These are phyloP conservation scores for Spencermartinsiella ligniputridi DNA, from an alignment of 1,139 yeast species.

Conservation along the genomic window DNA sequence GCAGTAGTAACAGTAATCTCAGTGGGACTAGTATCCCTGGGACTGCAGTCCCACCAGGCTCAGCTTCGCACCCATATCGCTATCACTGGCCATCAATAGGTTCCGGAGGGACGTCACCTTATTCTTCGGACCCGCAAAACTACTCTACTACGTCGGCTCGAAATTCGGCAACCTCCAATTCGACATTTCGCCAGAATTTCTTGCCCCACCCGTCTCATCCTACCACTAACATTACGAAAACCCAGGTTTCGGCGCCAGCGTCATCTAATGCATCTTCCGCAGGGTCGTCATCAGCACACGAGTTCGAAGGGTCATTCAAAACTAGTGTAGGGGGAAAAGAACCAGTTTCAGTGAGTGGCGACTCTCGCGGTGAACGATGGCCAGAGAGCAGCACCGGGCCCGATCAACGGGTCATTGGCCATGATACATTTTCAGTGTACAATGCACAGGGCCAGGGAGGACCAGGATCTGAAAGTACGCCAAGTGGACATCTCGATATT, in stretches of 20 bases:
- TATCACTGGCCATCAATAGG: not conserved
- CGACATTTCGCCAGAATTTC: conserved; percentile 19
- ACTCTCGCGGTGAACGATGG: not conserved
- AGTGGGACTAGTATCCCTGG: not conserved
- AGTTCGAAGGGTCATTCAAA: conserved; percentile 1
- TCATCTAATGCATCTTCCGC: conserved; percentile 16
- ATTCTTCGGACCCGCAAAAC: conserved; percentile 16
- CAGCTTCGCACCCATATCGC: not conserved
- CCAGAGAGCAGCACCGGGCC: not conserved
- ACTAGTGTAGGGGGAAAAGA: not conserved
- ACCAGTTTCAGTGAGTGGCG: not conserved
- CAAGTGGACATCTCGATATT: conserved; percentile 59
- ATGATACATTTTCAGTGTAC: conserved; percentile 12
- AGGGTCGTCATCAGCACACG: conserved; percentile 7
- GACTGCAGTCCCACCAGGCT: not conserved
- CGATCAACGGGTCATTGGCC: conserved; percentile 9
- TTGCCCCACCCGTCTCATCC: conserved; percentile 27
- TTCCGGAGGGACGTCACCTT: conserved; percentile 10
- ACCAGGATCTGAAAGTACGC: conserved; percentile 24
- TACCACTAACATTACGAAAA: conserved; percentile 30
- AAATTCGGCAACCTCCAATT: conserved; percentile 8
- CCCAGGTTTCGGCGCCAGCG: conserved; percentile 20
- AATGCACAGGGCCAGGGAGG: conserved; percentile 15
- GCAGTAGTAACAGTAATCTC: not conserved
- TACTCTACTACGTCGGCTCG: conserved; percentile 12